Conservation (phyloP, 2,329 filamentous ascomycete genomes). For the Colletotrichum scovillei region DNA sequence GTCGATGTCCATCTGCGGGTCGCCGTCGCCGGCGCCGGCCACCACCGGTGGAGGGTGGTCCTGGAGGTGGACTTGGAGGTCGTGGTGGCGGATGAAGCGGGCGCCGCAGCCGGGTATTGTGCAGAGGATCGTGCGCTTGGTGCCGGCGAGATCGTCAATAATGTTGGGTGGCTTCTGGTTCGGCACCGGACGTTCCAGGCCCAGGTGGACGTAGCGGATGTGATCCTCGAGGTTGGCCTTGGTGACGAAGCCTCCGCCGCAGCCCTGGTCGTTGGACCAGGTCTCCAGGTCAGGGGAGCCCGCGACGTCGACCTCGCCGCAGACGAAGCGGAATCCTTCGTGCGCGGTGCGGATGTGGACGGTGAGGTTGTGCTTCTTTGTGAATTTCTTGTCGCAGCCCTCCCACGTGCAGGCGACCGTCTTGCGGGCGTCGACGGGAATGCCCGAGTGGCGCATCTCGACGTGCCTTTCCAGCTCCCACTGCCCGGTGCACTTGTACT, state of each 20-base stretch:
- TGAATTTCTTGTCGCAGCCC: slow-evolving; percentile 82
- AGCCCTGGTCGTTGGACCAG: slow-evolving; percentile 77
- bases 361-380: slow-evolving; percentile 84
- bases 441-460: slow-evolving; percentile 78
- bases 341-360: slow-evolving; percentile 84
- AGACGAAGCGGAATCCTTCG: slow-evolving; percentile 81
- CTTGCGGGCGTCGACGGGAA: slow-evolving; percentile 71
- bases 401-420: slow-evolving; percentile 73
- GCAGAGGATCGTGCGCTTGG: slow-evolving; percentile 58
- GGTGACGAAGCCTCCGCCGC: slow-evolving; percentile 79
- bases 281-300: slow-evolving; percentile 65
- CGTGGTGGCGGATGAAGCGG: slow-evolving; percentile 62
- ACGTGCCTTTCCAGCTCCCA: slow-evolving; percentile 80
- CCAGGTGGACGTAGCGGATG: slow-evolving; percentile 83
- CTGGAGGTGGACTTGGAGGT: slow-evolving; percentile 59
- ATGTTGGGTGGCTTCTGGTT: slow-evolving; percentile 40
- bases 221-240: slow-evolving; percentile 87
- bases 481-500: slow-evolving; percentile 73
- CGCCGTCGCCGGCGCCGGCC: background rate
- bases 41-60: slow-evolving; percentile 40
- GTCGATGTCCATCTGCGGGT: slow-evolving; percentile 29
- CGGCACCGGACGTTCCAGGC: slow-evolving; percentile 57
- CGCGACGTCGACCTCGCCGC: slow-evolving; percentile 74
- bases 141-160: slow-evolving; percentile 57
- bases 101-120: slow-evolving; percentile 53